Conservation (phyloP, 2,329 filamentous ascomycete genomes). For the Aspergillus sp. region DNA sequence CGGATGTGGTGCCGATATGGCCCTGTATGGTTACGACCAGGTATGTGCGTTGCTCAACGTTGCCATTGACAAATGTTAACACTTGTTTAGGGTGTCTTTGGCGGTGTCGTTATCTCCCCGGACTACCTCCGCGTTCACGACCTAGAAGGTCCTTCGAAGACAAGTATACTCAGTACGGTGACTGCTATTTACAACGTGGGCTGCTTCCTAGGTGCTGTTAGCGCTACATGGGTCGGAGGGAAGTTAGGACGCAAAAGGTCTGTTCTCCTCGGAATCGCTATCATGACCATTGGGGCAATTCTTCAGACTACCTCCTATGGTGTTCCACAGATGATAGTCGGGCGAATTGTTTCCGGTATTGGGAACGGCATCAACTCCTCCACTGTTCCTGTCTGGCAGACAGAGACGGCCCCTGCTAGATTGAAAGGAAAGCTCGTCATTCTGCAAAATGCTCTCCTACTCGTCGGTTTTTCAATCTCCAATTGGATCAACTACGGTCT, state of each 20-base stretch:
- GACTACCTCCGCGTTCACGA: conserved; percentile 9
- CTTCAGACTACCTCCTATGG: conserved; percentile 49
- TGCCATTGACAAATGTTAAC: not conserved
- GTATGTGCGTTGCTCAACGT: not conserved
- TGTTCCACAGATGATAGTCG: conserved; percentile 50
- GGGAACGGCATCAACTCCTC: conserved; percentile 53
- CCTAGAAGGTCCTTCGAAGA: conserved; percentile 7
- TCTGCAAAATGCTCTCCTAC: conserved; percentile 34
- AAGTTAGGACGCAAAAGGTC: conserved; percentile 43
- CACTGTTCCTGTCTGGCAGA: conserved; percentile 42
- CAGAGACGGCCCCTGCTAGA: conserved; percentile 19
- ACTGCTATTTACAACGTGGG: conserved; percentile 15
- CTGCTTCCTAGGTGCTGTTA: conserved; percentile 46
- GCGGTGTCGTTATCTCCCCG: conserved; percentile 8
- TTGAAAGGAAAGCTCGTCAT: conserved; percentile 50
- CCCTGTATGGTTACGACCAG: conserved; percentile 23
- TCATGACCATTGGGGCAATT: conserved; percentile 47
- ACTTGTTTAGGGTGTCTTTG: conserved; percentile 5
- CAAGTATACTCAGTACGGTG: conserved; percentile 7
- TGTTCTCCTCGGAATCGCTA: conserved; percentile 42
- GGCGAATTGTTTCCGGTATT: conserved; percentile 48
- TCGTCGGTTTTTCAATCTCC: conserved; percentile 8
- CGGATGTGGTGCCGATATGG: conserved; percentile 23
- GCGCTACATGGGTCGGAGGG: conserved; percentile 44
- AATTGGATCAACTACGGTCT: conserved; percentile 14